Conservation (phyloP, 768 basidiomycete genomes). For the Hirschioporus abietinus region DNA sequence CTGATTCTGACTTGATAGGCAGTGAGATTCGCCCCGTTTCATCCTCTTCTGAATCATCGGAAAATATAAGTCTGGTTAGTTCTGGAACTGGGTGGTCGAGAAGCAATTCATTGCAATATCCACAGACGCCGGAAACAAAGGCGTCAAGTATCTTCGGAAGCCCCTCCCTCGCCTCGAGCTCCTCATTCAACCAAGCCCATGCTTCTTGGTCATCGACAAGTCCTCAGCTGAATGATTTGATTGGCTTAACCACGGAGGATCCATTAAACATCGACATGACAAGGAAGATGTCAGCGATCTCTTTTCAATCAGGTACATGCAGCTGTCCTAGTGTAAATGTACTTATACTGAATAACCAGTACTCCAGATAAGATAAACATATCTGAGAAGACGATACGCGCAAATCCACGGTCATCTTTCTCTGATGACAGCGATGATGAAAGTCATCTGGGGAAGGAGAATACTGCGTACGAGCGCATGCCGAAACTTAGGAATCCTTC, state of each 20-base stretch:
- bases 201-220: not conserved
- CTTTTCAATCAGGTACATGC: not conserved
- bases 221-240: not conserved
- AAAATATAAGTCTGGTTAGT: not conserved
- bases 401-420: not conserved
- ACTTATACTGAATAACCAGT: not conserved
- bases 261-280: not conserved
- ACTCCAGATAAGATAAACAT: not conserved
- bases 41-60: not conserved
- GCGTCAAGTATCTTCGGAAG: not conserved
- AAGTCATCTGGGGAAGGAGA: not conserved
- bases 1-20: not conserved
- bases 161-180: not conserved
- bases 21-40: not conserved
- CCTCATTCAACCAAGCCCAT: not conserved
- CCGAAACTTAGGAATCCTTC: not conserved
- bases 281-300: not conserved
- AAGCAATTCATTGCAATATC: not conserved
- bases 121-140: not conserved
- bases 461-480: not conserved
- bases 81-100: not conserved
- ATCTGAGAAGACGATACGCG: not conserved
- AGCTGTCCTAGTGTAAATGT: too few relatives aligned
- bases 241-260: not conserved
- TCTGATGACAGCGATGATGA: not conserved